Evolutionary conservation across 805 yeast genomes (phyloP).

Genomic region (Cyberlindnera japonica): DNA sequence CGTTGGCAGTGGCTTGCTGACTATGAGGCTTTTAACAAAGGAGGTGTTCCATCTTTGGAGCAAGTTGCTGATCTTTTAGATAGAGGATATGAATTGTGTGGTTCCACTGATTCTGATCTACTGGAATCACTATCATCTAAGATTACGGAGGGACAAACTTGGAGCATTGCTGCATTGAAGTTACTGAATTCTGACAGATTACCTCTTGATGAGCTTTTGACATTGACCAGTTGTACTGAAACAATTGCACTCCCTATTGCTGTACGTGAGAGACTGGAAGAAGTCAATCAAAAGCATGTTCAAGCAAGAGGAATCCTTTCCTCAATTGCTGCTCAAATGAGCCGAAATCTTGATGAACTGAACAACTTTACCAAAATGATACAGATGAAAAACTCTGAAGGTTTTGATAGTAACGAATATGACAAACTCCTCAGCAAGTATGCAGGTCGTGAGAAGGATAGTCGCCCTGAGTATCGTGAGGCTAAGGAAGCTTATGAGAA

Average conservation of each 20-base stretch:
- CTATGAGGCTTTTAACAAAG: constrained; percentile 21
- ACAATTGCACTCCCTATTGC: constrained; percentile 4
- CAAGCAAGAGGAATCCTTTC: constrained; percentile 15
- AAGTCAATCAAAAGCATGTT: constrained; percentile 19
- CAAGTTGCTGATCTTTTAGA: constrained; percentile 23
- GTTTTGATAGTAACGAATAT: constrained; percentile 6
- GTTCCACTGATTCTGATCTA: constrained; percentile 19
- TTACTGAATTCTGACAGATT: constrained; percentile 6
- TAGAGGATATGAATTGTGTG: constrained; percentile 27
- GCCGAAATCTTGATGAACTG: constrained; percentile 8
- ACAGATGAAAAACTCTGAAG: not conserved
- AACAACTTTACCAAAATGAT: not conserved
- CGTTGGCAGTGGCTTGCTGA: constrained; percentile 38
- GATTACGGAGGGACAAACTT: constrained; percentile 17
- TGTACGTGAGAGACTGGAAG: constrained; percentile 10
- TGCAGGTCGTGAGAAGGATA: constrained; percentile 30
- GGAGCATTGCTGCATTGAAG: constrained; percentile 11
- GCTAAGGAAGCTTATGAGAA: constrained; percentile 27
- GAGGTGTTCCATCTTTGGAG: constrained; percentile 17
- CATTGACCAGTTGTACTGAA: constrained; percentile 3
- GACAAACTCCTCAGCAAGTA: constrained; percentile 18
- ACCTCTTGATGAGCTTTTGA: constrained; percentile 8
- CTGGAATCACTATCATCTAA: constrained; percentile 12
- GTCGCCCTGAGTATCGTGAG: constrained; percentile 31
- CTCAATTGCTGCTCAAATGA: constrained; percentile 1